Evolutionary conservation across 192 early-diverging fungal genomes (phyloP).

Genomic region (Funneliformis mosseae): DNA sequence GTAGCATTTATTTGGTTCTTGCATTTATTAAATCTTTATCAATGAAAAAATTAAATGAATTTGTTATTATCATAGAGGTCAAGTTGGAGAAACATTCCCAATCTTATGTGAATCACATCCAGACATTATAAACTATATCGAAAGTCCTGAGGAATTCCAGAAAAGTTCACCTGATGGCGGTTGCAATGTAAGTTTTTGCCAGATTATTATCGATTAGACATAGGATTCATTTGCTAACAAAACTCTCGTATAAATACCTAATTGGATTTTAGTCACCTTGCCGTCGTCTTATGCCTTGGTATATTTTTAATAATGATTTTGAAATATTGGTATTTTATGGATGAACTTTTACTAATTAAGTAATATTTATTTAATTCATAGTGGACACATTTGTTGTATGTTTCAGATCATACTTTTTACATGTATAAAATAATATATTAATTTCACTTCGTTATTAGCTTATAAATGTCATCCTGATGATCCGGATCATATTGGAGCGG

Average conservation of each 20-base stretch:
- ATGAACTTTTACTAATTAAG: background rate
- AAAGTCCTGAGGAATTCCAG: constrained; percentile 34
- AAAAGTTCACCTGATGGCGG: constrained; percentile 57
- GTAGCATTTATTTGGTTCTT: background rate
- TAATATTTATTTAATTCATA: background rate
- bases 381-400: background rate
- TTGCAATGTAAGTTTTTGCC: constrained; percentile 30
- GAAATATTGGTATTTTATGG: background rate
- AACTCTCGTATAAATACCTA: background rate
- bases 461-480: constrained; percentile 53
- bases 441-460: background rate
- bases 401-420: background rate
- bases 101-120: constrained; percentile 56
- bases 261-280: background rate
- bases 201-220: background rate
- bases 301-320: background rate
- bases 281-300: background rate
- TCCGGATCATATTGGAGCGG: background rate
- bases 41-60: background rate
- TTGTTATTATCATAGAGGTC: constrained; percentile 14
- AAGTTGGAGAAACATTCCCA: constrained; percentile 46
- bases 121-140: constrained; percentile 34
- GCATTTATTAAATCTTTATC: no score
- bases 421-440: background rate
- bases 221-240: background rate